Evolutionary conservation across 768 basidiomycete genomes (phyloP).

Genomic region (Phaeotremella fagi): DNA sequence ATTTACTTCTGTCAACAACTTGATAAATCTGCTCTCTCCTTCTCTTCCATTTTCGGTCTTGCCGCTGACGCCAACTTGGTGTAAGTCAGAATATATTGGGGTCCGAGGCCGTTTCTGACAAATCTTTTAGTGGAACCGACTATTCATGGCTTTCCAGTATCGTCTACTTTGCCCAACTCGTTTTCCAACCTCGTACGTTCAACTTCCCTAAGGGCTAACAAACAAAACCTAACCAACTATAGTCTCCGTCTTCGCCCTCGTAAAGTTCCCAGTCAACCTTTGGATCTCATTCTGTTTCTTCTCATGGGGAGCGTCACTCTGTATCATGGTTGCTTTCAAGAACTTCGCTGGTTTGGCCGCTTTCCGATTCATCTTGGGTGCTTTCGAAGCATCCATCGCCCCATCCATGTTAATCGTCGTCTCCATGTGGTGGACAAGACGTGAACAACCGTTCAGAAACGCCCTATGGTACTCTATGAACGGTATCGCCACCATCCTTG

Average conservation of each 20-base stretch:
- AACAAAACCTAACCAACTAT: not conserved
- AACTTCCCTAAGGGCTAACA: too few relatives aligned
- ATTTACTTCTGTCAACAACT: conserved; percentile 13
- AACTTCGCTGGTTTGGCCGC: not conserved
- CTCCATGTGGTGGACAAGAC: conserved; percentile 54
- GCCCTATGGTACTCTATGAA: conserved; percentile 30
- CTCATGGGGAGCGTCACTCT: not conserved
- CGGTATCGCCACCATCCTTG: conserved; percentile 52
- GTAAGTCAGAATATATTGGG: conserved; percentile 35
- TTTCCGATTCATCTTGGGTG: conserved; percentile 49
- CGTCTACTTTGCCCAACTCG: conserved; percentile 34
- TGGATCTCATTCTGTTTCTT: not conserved
- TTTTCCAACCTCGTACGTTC: conserved; percentile 29
- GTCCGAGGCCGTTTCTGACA: not conserved
- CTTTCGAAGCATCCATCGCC: conserved; percentile 55
- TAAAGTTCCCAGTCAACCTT: not conserved
- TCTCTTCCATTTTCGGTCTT: conserved; percentile 54
- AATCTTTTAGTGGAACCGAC: conserved; percentile 13
- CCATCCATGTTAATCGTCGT: conserved; percentile 54
- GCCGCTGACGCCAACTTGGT: conserved; percentile 48
- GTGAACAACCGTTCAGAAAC: conserved; percentile 53
- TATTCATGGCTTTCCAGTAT: conserved; percentile 33
- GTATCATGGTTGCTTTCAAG: not conserved
- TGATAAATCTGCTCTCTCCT: conserved; percentile 53
- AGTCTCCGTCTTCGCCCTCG: conserved; percentile 17